Evolutionary conservation across 768 basidiomycete genomes (phyloP).

Genomic region (Tephrocybe rancida): DNA sequence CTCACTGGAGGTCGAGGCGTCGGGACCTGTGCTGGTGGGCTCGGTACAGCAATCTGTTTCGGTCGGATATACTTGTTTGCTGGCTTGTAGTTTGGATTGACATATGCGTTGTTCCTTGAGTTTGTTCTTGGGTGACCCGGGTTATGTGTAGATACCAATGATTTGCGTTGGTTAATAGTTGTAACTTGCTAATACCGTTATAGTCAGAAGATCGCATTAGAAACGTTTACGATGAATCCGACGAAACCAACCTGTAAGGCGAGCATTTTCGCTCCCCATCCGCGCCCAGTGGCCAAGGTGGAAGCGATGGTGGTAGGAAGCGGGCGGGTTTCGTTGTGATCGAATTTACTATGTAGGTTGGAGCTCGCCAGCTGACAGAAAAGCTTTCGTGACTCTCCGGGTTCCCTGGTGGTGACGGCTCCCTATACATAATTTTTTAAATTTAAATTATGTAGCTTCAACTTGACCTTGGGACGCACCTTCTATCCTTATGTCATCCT

Average conservation of each 20-base stretch:
- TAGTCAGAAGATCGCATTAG: neutral
- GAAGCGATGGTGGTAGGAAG: conserved; percentile 42
- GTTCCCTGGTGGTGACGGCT: no score
- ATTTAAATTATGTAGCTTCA: no score
- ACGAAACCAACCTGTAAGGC: conserved; percentile 52
- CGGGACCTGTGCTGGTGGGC: conserved; percentile 11
- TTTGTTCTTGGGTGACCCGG: conserved; percentile 24
- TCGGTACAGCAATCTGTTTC: conserved; percentile 17
- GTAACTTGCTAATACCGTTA: no score
- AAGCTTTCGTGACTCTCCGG: no score
- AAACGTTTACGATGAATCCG: neutral
- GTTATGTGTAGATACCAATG: conserved; percentile 31
- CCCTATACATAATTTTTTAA: no score
- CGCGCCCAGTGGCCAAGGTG: conserved; percentile 48
- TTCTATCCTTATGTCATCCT: no score
- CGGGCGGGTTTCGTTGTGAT: no score
- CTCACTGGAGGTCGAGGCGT: conserved; percentile 18
- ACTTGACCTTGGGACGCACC: no score
- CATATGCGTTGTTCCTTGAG: conserved; percentile 51
- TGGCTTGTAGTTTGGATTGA: conserved; percentile 68
- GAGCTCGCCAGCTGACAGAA: no score
- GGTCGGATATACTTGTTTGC: conserved; percentile 50
- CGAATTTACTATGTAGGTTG: no score
- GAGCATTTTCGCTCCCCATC: conserved; percentile 66
- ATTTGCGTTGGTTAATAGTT: conserved; percentile 75